These are phyloP conservation scores for Termitomyces titanicus DNA, from an alignment of 768 basidiomycete genomes.

Conservation along the genomic window DNA sequence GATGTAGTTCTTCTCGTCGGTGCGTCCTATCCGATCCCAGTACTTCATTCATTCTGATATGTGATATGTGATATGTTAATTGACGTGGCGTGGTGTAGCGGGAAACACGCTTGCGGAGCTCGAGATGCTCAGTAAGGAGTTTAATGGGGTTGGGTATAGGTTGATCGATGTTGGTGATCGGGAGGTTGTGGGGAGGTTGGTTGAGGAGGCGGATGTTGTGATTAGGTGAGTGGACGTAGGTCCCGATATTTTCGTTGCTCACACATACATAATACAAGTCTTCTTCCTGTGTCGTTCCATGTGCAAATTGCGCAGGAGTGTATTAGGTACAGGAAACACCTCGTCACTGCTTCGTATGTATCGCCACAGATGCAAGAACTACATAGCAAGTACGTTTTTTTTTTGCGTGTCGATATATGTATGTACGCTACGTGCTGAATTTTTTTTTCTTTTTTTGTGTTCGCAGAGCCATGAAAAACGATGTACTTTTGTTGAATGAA, in stretches of 20 bases:
- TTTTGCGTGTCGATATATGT: too few relatives aligned
- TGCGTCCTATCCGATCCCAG: too few relatives aligned
- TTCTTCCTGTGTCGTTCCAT: constrained; percentile 79
- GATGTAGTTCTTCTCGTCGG: constrained; percentile 77
- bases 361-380: constrained; percentile 72
- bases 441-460: too few relatives aligned
- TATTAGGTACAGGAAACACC: constrained; percentile 62
- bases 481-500: constrained; percentile 81
- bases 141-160: constrained; percentile 52
- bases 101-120: constrained; percentile 69
- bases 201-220: constrained; percentile 72
- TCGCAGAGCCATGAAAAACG: constrained; percentile 50
- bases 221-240: constrained; percentile 58
- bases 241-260: not conserved
- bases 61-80: too few relatives aligned
- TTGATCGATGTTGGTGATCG: constrained; percentile 56
- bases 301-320: constrained; percentile 68
- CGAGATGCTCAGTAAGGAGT: constrained; percentile 37
- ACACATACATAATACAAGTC: constrained; percentile 35
- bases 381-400: constrained; percentile 47
- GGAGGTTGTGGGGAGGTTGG: constrained; percentile 41
- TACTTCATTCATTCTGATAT: too few relatives aligned
- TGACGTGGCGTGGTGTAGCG: too few relatives aligned
- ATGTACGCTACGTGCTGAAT: too few relatives aligned
- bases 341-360: constrained; percentile 91